These are phyloP conservation scores for Stephania cephalantha DNA, from an alignment of 164 flowering plant species.

Conservation along the genomic window DNA sequence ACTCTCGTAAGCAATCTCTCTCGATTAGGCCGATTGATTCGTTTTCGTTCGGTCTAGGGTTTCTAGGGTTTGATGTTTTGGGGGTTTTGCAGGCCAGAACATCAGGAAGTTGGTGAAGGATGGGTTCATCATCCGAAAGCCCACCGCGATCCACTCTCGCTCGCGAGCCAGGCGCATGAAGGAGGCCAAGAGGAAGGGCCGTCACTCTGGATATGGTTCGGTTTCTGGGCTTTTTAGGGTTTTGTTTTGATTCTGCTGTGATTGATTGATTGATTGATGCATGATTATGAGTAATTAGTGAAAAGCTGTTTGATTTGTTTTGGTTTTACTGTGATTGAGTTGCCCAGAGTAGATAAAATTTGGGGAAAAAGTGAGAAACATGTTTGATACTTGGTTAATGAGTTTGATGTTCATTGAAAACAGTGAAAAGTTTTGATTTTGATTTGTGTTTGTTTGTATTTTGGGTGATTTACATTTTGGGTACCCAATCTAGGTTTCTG, in stretches of 20 bases:
- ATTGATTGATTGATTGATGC: not conserved
- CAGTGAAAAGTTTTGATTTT: too few relatives aligned
- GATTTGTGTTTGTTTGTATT: too few relatives aligned
- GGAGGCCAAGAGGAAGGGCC: slow-evolving; percentile 37
- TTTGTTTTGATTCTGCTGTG: too few relatives aligned
- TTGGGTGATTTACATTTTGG: too few relatives aligned
- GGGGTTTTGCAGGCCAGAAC: slow-evolving; percentile 26
- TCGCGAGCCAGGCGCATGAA: slow-evolving; percentile 39
- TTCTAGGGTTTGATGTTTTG: not conserved
- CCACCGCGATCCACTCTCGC: slow-evolving; percentile 33
- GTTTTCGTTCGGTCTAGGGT: not conserved
- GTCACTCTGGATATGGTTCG: slow-evolving; percentile 38
- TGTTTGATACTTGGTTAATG: too few relatives aligned
- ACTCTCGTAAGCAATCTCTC: slow-evolving; percentile 26
- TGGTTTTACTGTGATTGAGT: too few relatives aligned
- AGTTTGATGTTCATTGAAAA: too few relatives aligned
- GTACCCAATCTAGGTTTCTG: too few relatives aligned
- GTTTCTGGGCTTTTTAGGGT: not conserved
- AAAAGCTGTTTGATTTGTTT: too few relatives aligned
- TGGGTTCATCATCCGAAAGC: slow-evolving; percentile 37
- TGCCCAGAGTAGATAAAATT: too few relatives aligned
- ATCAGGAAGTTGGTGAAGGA: slow-evolving; percentile 31
- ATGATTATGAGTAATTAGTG: not conserved
- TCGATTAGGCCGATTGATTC: not conserved
- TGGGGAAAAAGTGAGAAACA: too few relatives aligned